These are phyloP conservation scores for Maudiozyma serrabonitensis DNA, from an alignment of 805 yeast genomes.

Conservation along the genomic window DNA sequence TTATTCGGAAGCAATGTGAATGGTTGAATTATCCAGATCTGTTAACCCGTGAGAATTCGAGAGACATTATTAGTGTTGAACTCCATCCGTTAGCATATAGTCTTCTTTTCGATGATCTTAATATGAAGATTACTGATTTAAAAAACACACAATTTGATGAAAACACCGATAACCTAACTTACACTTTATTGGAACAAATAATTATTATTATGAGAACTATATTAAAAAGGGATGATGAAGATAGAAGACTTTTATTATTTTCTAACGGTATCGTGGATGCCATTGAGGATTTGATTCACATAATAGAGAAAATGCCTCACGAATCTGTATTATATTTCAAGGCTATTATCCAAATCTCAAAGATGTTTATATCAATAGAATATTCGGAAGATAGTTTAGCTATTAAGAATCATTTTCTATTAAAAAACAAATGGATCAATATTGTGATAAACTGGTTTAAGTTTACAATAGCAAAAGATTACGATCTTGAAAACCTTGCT, in stretches of 20 bases:
- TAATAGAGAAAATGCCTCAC: constrained; percentile 12
- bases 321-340: constrained; percentile 15
- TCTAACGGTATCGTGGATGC: constrained; percentile 25
- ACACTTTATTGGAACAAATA: constrained; percentile 37
- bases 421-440: constrained; percentile 40
- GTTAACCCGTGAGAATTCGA: constrained; percentile 54
- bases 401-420: constrained; percentile 34
- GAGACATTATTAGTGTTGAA: constrained; percentile 57
- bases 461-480: constrained; percentile 34
- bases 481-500: constrained; percentile 18
- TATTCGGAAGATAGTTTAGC: constrained; percentile 15
- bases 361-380: constrained; percentile 19
- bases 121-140: constrained; percentile 27
- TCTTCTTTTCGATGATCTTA: constrained; percentile 36
- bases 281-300: constrained; percentile 23
- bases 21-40: constrained; percentile 38
- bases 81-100: constrained; percentile 46
- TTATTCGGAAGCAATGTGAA: constrained; percentile 39
- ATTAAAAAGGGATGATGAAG: constrained; percentile 22
- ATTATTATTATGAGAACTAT: constrained; percentile 35
- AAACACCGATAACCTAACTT: constrained; percentile 15
- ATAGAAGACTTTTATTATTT: constrained; percentile 17
- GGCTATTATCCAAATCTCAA: constrained; percentile 21
- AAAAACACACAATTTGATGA: constrained; percentile 8
- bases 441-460: constrained; percentile 43